These are phyloP conservation scores for Irpex rosettiformis DNA, from an alignment of 1,284 basidiomycete species.

Conservation along the genomic window DNA sequence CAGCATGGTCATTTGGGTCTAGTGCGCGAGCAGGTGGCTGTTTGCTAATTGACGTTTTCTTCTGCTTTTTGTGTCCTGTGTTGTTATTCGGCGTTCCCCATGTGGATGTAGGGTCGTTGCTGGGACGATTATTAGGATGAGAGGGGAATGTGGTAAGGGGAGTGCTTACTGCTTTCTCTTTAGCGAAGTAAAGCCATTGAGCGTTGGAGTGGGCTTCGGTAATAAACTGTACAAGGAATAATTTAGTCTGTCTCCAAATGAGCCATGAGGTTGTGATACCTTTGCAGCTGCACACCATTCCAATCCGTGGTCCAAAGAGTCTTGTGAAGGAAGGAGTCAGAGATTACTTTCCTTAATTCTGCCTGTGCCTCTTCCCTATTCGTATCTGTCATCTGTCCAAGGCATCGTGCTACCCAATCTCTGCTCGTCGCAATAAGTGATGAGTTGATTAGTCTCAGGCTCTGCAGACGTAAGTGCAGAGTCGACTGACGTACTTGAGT, in stretches of 20 bases:
- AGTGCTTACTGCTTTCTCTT: conserved; percentile 66
- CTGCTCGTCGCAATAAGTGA: conserved; percentile 35
- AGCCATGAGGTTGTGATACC: conserved; percentile 37
- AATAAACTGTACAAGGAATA: conserved; percentile 44
- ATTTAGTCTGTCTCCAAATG: conserved; percentile 23
- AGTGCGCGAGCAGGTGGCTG: conserved; percentile 36
- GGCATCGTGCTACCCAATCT: conserved; percentile 82
- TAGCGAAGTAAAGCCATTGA: conserved; percentile 41
- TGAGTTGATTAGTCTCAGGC: too few relatives aligned
- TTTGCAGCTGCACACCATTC: conserved; percentile 77
- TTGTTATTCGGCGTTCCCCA: conserved; percentile 36
- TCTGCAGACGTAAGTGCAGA: too few relatives aligned
- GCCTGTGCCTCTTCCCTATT: conserved; percentile 75
- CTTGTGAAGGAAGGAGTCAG: conserved; percentile 74
- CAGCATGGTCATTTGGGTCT: conserved; percentile 62
- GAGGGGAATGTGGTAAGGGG: background rate
- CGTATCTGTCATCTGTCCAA: conserved; percentile 76
- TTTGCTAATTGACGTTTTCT: conserved; percentile 53
- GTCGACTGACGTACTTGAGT: conserved; percentile 29
- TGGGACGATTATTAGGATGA: background rate
- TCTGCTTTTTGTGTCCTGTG: conserved; percentile 57
- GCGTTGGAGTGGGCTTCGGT: conserved; percentile 52
- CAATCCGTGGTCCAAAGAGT: conserved; percentile 89
- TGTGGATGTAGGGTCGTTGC: conserved; percentile 1
- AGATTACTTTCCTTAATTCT: conserved; percentile 84